Base-by-base conservation (phyloP, 2,329 filamentous ascomycete species). In the Colletotrichum acutatum region DNA sequence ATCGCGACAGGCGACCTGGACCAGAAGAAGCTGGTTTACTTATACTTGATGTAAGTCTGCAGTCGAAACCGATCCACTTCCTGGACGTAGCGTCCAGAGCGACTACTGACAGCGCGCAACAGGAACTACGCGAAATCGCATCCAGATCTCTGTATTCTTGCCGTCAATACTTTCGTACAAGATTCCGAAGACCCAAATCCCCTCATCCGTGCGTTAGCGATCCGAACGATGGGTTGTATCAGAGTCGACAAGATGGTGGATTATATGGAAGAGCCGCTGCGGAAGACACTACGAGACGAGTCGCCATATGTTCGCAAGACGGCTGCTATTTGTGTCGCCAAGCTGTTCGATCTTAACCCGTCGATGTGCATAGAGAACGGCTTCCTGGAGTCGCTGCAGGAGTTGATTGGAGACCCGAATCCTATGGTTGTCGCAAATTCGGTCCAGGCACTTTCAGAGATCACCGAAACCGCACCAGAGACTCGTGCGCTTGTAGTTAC, bases 351-450 rank as follows among this genome's bases (percentile, higher is more conserved):
- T 79, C 88, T 99, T 74, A 98, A 97, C 80, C 95, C 96, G 6
- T 84, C 89, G 52, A 93, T 98, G 90, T 98, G 96, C 80, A 90
- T 99, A 69, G 97, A 99, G 81, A 98, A 99, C 78, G 97, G 97
- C 58, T 99, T 99, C 82, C 84, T 99, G 61, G 95, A 98, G 82
- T 95, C 90, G 28, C 85, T 99, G 66, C 96, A 99, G 83, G 97
- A 99, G 83, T 86, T 99, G 86, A 97, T 99, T 76, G 96, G 95
- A 66, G 97, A 99, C 81, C 94, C 97, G 3, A 99, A 99, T 82
- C 97, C 97, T 3, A 99, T 98, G 96, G 97, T 99, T 4, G 97
- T 99, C 71, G 97, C 97, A 75, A 99, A 99, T 85, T 97, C 95
- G 16, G 97, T 99, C 9, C 96, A 95, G 75, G 97, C 97, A 3